Conservation (phyloP, 2,329 filamentous ascomycete species). For the Thielaviopsis euricoi region DNA sequence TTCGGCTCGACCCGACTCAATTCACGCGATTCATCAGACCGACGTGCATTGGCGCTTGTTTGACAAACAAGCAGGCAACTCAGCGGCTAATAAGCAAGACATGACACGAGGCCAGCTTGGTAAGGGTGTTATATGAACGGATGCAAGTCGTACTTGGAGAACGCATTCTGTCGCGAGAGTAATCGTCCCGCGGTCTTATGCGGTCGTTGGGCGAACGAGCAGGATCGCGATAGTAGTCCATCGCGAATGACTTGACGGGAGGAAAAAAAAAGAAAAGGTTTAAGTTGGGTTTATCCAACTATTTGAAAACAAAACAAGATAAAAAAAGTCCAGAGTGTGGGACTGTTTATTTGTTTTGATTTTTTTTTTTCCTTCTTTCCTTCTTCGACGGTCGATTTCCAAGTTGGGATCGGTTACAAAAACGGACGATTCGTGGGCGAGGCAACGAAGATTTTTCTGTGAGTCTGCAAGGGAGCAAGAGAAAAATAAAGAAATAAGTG, state of each 20-base stretch:
- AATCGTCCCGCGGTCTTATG: slow-evolving; percentile 34
- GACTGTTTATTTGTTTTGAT: neutral
- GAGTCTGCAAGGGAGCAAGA: slow-evolving; percentile 8
- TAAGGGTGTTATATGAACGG: neutral
- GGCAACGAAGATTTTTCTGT: slow-evolving; percentile 10
- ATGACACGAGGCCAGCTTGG: neutral
- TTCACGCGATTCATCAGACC: neutral
- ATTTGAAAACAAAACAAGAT: neutral
- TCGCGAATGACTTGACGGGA: slow-evolving; percentile 19
- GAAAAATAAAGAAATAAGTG: slow-evolving; percentile 16
- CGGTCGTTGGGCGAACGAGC: slow-evolving; percentile 38
- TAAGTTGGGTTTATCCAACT: neutral
- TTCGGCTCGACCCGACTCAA: neutral
- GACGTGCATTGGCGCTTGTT: neutral
- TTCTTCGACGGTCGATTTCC: neutral
- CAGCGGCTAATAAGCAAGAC: neutral
- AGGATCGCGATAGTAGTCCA: slow-evolving; percentile 42
- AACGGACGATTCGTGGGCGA: slow-evolving; percentile 8
- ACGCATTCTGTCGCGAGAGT: slow-evolving; percentile 34
- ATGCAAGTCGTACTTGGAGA: slow-evolving; percentile 47
- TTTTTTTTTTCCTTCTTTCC: neutral
- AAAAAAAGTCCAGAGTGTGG: neutral
- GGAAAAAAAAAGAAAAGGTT: slow-evolving; percentile 6
- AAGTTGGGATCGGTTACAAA: neutral
- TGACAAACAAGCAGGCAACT: neutral